Evolutionary conservation across 2,329 filamentous ascomycete species (phyloP).

Genomic region (Decorospora gaudefroyi): DNA sequence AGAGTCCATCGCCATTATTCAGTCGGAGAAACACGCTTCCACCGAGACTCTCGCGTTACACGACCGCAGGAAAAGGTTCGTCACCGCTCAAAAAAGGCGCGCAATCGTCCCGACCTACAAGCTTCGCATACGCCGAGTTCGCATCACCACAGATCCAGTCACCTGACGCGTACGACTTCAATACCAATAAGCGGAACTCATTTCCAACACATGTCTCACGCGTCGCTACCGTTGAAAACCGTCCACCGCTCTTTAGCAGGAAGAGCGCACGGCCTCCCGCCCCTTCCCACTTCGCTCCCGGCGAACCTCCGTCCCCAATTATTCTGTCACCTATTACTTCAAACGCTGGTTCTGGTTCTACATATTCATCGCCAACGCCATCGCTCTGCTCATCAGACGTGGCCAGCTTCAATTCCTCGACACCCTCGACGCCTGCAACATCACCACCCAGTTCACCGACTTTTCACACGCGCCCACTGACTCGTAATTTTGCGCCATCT

Average conservation of each 20-base stretch:
- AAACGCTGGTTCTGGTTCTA: conserved; percentile 11
- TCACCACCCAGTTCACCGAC: conserved; percentile 22
- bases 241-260: conserved; percentile 11
- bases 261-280: conserved; percentile 9
- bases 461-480: conserved; percentile 15
- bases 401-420: conserved; percentile 18
- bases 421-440: conserved; percentile 23
- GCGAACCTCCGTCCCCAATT: conserved; percentile 15
- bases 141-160: conserved; percentile 7
- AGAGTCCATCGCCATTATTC: conserved; percentile 7
- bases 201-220: too few relatives aligned
- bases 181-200: not conserved
- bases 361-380: conserved; percentile 17
- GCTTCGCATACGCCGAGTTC: conserved; percentile 4
- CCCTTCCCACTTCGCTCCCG: conserved; percentile 8
- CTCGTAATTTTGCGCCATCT: conserved; percentile 15
- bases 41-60: conserved; percentile 25
- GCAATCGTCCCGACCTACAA: conserved; percentile 20
- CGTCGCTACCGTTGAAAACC: too few relatives aligned
- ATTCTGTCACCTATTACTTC: conserved; percentile 16
- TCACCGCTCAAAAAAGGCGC: conserved; percentile 29
- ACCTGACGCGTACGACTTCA: conserved; percentile 4
- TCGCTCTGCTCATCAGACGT: conserved; percentile 22
- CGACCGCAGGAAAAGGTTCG: conserved; percentile 21
- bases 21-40: conserved; percentile 14